Evolutionary conservation across 192 early-diverging fungal species (phyloP).

Genomic region (Phycomyces nitens): DNA sequence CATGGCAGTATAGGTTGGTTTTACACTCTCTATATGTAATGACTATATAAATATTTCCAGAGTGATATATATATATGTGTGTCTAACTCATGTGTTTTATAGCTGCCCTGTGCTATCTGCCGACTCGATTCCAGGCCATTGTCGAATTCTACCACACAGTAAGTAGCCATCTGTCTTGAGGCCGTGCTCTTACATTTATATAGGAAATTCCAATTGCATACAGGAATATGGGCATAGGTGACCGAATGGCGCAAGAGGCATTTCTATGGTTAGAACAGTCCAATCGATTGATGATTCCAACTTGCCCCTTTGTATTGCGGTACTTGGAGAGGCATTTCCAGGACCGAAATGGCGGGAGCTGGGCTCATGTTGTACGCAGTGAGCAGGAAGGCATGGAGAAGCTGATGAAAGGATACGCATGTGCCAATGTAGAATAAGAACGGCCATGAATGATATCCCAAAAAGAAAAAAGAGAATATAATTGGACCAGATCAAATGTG

Average conservation of each 20-base stretch:
- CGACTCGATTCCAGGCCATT: slow-evolving; percentile 10
- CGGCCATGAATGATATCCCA: too few relatives aligned
- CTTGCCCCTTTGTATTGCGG: slow-evolving; percentile 26
- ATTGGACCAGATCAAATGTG: too few relatives aligned
- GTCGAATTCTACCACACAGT: slow-evolving; percentile 20
- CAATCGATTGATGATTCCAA: slow-evolving; percentile 19
- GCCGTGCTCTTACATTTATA: too few relatives aligned
- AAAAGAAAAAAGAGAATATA: too few relatives aligned
- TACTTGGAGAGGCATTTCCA: slow-evolving; percentile 20
- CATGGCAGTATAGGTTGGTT: slow-evolving; percentile 12
- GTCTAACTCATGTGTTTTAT: background rate
- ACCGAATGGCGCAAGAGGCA: slow-evolving; percentile 16
- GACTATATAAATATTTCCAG: background rate
- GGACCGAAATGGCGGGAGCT: slow-evolving; percentile 9
- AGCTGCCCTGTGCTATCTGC: slow-evolving; percentile 23
- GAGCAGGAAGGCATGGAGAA: slow-evolving; percentile 10
- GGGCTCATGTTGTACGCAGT: slow-evolving; percentile 13
- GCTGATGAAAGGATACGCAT: background rate
- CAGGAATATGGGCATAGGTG: slow-evolving; percentile 23
- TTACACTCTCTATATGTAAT: background rate
- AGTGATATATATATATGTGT: background rate
- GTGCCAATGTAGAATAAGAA: too few relatives aligned
- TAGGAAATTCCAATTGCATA: slow-evolving; percentile 31
- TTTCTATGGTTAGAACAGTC: slow-evolving; percentile 24
- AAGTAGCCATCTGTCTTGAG: too few relatives aligned